A percentile compares a stretch with the other conserved stretches of the same genome.
Evolutionary conservation across 352 stramenopile genomes (phyloP).

Genomic region (Phytopythium vexans): DNA sequence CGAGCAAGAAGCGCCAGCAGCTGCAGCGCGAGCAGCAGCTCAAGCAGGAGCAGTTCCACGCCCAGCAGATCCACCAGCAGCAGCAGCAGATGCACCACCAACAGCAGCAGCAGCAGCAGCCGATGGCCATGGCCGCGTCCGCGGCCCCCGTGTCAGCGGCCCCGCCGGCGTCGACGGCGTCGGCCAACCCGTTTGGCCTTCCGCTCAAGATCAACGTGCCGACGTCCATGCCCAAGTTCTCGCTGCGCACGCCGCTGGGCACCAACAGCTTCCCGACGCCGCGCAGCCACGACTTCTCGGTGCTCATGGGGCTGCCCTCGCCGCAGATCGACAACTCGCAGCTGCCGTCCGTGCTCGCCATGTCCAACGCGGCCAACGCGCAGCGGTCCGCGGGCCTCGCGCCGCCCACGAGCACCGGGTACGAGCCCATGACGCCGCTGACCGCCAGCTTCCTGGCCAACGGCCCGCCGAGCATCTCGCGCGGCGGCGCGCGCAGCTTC

Average conservation of each 20-base stretch:
- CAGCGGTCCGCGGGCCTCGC: slow-evolving; percentile 15
- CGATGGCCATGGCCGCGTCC: slow-evolving; percentile 20
- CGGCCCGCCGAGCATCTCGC: slow-evolving; percentile 53
- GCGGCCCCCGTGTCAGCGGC: slow-evolving; percentile 3
- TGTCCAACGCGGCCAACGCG: slow-evolving; percentile 44
- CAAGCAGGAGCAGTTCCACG: slow-evolving; percentile 77
- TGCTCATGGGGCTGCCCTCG: slow-evolving; percentile 63
- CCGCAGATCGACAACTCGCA: slow-evolving; percentile 77
- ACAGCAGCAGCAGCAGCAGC: slow-evolving; percentile 24
- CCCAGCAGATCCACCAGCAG: slow-evolving; percentile 70
- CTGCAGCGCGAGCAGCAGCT: slow-evolving; percentile 65
- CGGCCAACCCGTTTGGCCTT: slow-evolving; percentile 49
- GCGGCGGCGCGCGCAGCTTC: slow-evolving; percentile 38
- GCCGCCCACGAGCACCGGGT: slow-evolving; percentile 3
- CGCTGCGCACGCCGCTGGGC: slow-evolving; percentile 51
- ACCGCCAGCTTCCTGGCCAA: slow-evolving; percentile 36
- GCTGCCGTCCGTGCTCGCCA: slow-evolving; percentile 62
- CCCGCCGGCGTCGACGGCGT: slow-evolving; percentile 6
- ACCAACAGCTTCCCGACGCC: slow-evolving; percentile 63
- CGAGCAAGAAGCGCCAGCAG: slow-evolving; percentile 71
- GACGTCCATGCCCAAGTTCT: slow-evolving; percentile 66
- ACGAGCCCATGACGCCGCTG: slow-evolving; percentile 28
- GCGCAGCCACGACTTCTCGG: slow-evolving; percentile 62
- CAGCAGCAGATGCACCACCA: slow-evolving; percentile 33
- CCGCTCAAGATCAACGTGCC: slow-evolving; percentile 76